These are phyloP conservation scores for Diophrys sp. DNA, from an alignment of 73 alveolate genomes.

Conservation along the genomic window DNA sequence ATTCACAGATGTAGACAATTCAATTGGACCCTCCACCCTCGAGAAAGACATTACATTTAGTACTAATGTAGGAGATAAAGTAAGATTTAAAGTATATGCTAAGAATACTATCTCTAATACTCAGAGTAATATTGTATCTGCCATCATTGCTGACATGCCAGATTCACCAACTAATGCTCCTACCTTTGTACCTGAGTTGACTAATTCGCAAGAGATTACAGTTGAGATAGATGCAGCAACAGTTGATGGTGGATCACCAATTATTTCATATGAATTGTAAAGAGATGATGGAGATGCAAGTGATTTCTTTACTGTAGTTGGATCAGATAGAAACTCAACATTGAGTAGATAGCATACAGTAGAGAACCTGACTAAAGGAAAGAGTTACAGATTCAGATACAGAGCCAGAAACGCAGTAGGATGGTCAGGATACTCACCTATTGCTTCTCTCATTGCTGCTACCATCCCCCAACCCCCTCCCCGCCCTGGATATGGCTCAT, in stretches of 20 bases:
- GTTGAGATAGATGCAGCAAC: constrained; percentile 24
- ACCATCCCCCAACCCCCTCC: constrained; percentile 48
- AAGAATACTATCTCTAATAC: constrained; percentile 20
- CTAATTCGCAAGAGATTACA: constrained; percentile 34
- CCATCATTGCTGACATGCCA: constrained; percentile 41
- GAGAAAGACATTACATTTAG: no score
- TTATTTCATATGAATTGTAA: constrained; percentile 42
- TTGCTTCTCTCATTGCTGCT: constrained; percentile 35
- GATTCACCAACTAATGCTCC: constrained; percentile 48
- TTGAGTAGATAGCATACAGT: constrained; percentile 19
- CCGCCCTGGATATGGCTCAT: constrained; percentile 28
- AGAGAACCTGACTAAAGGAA: constrained; percentile 26
- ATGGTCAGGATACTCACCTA: constrained; percentile 54
- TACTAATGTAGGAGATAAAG: constrained; percentile 41
- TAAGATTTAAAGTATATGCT: constrained; percentile 43
- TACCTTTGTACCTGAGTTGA: constrained; percentile 24
- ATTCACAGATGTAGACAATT: no score
- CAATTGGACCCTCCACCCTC: no score
- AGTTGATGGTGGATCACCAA: constrained; percentile 49
- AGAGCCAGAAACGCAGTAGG: constrained; percentile 55
- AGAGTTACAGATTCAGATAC: constrained; percentile 41
- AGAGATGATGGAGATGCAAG: constrained; percentile 47
- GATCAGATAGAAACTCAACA: constrained; percentile 31
- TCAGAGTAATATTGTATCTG: no score
- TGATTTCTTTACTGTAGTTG: constrained; percentile 33